These are phyloP conservation scores for Blastobotrys proliferans DNA, from an alignment of 1,139 yeast genomes.

Conservation along the genomic window DNA sequence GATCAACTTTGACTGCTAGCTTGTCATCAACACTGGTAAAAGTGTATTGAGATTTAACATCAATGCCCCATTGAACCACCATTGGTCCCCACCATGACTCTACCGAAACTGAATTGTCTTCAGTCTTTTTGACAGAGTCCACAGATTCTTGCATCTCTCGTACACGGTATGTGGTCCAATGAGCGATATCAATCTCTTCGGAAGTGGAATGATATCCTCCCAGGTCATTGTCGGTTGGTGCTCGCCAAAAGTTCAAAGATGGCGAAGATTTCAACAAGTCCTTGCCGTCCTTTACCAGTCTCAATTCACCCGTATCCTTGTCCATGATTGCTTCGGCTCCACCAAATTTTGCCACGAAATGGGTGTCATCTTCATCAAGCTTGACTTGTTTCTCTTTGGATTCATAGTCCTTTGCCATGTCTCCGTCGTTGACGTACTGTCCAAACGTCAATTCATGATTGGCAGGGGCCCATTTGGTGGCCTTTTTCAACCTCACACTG, in stretches of 20 bases:
- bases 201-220: slow-evolving; percentile 13
- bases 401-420: background rate
- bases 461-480: slow-evolving; percentile 23
- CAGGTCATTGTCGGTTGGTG: slow-evolving; percentile 36
- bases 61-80: slow-evolving; percentile 26
- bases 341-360: background rate
- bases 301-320: slow-evolving; percentile 11
- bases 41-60: slow-evolving; percentile 15
- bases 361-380: background rate
- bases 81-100: slow-evolving; percentile 24
- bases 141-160: slow-evolving; percentile 20
- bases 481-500: slow-evolving; percentile 13
- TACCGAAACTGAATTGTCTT: slow-evolving; percentile 14
- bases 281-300: slow-evolving; percentile 7
- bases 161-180: slow-evolving; percentile 22
- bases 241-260: slow-evolving; percentile 32
- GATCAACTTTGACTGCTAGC: background rate
- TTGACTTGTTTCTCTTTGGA: background rate
- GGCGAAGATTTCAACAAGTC: slow-evolving; percentile 7
- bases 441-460: slow-evolving; percentile 34
- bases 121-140: slow-evolving; percentile 15
- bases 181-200: background rate
- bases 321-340: slow-evolving; percentile 1
- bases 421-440: slow-evolving; percentile 21
- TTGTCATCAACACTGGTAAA: slow-evolving; percentile 6